Base-by-base conservation (phyloP, 495 filamentous ascomycete species). In the Podospora didyma region DNA sequence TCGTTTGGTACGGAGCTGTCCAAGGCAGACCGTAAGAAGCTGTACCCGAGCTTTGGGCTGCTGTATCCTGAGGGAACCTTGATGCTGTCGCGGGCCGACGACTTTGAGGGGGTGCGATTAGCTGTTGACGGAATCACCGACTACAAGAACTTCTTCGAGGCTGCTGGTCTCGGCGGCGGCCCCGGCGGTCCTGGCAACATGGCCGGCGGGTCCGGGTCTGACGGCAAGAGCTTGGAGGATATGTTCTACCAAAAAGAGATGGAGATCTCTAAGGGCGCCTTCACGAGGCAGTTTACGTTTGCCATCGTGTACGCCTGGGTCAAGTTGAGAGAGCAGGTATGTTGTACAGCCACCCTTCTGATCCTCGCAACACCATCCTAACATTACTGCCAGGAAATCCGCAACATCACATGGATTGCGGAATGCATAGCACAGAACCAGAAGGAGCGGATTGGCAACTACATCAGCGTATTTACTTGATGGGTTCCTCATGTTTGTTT, bases 391-490 rank as follows among this genome's bases (percentile, higher is more conserved):
- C 57, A 96, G 94, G 94, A 99, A 88, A 96, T 97, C 69, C 89
- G 94, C 39, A 99, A 99, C 67, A 94, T 99, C 66, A 97, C 93
- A 46, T 99, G 94, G 94, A 99, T 99, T 67, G 86, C 95, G 9
- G 94, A 99, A 73, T 99, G 94, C 75, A 99, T 99, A 83, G 94
- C 94, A 47, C 94, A 99, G 75, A 96, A 96, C 78, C 94, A 99
- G 79, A 99, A 97, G 77, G 94, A 99, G 73, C 84, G 94, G 70
- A 97, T 99, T 68, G 85, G 87, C 62, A 99, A 97, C 71, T 99
- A 96, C 73, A 97, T 98, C 68, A 96, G 91, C 74, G 92, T 97
- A 57, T 96, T 97, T 65, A 78, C 45, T 77, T 57, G 46, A 78
- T 57, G 52, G 31, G n/a, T 5, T 35, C n/a, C 50, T 24, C 49